These are phyloP conservation scores for Pythium phragmiticola DNA, from an alignment of 352 stramenopile genomes.

Conservation along the genomic window DNA sequence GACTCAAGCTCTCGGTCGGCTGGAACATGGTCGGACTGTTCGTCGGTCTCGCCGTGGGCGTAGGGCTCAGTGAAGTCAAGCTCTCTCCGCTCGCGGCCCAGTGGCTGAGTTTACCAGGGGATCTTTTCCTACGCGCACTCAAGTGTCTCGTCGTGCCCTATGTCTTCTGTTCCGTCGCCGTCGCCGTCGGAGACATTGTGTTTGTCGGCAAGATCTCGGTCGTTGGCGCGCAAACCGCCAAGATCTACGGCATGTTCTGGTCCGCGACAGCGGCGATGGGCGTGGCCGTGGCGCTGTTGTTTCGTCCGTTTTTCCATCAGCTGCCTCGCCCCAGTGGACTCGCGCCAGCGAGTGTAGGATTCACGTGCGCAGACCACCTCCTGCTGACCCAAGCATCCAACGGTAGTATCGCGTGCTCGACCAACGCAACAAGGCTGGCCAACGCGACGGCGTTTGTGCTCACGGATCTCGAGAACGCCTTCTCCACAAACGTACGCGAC, in stretches of 20 bases:
- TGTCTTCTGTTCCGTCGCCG: conserved; percentile 74
- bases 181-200: conserved; percentile 74
- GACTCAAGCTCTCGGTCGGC: conserved; percentile 42
- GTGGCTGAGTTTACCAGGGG: conserved; percentile 62
- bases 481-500: conserved; percentile 1
- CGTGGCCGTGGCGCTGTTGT: conserved; percentile 50
- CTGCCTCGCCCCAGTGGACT: conserved; percentile 1
- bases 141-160: conserved; percentile 73
- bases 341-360: too few relatives aligned
- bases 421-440: not conserved
- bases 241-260: conserved; percentile 55
- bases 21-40: conserved; percentile 50
- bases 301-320: conserved; percentile 45
- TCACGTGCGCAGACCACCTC: too few relatives aligned
- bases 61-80: conserved; percentile 40
- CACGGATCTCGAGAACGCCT: conserved; percentile 22
- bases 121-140: conserved; percentile 69
- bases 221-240: conserved; percentile 58
- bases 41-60: conserved; percentile 45
- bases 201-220: conserved; percentile 69
- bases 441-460: not conserved
- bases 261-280: conserved; percentile 45
- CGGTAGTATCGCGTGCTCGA: conserved; percentile 10
- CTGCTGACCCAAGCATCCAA: conserved; percentile 20
- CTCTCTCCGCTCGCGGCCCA: conserved; percentile 39